These are phyloP conservation scores for Gynandropsis gynandra DNA, from an alignment of 345 rosid genomes.

Conservation along the genomic window DNA sequence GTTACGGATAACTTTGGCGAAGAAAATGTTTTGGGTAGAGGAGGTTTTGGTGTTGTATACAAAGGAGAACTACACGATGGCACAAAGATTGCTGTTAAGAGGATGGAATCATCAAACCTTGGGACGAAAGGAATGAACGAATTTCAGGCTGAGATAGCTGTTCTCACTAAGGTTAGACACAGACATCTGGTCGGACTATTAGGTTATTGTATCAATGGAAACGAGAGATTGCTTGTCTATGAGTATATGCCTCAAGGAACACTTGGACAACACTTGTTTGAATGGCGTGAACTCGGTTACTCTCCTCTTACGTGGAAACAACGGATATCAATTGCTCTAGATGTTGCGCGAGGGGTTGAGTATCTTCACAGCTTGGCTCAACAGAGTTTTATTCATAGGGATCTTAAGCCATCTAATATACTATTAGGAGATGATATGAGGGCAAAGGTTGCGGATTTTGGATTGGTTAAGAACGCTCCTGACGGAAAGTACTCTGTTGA, in stretches of 20 bases:
- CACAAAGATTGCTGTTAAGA: conserved; percentile 73
- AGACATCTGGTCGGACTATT: conserved; percentile 79
- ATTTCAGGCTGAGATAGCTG: conserved; percentile 83
- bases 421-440: conserved; percentile 92
- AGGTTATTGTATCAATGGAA: conserved; percentile 72
- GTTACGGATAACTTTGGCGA: conserved; percentile 70
- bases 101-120: conserved; percentile 57
- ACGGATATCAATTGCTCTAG: conserved; percentile 67
- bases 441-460: conserved; percentile 92
- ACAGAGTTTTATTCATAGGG: conserved; percentile 88
- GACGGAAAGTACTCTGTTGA: conserved; percentile 83
- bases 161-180: conserved; percentile 80
- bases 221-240: conserved; percentile 71
- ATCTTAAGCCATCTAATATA: conserved; percentile 80
- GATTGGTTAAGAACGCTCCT: conserved; percentile 79
- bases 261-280: conserved; percentile 69
- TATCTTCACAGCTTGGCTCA: conserved; percentile 86
- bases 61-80: conserved; percentile 83
- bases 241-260: conserved; percentile 94
- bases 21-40: conserved; percentile 62
- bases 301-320: conserved; percentile 77
- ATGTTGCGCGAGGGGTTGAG: conserved; percentile 88
- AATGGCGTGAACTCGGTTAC: conserved; percentile 38
- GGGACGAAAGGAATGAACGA: conserved; percentile 72
- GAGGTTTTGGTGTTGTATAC: conserved; percentile 88